Base-by-base conservation (phyloP, 768 basidiomycete genomes). In the Neoboletus brunneissimus region DNA sequence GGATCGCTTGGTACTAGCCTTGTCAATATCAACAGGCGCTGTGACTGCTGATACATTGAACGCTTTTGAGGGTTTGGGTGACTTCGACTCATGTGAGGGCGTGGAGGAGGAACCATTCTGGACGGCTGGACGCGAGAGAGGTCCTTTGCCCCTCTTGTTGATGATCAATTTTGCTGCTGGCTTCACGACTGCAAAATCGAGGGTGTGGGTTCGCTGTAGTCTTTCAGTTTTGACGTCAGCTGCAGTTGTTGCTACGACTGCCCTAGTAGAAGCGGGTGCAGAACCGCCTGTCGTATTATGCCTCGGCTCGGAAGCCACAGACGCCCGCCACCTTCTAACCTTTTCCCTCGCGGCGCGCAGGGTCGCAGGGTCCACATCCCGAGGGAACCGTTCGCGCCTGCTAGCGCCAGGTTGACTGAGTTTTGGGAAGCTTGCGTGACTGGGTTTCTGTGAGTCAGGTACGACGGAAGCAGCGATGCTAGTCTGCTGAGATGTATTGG, bases 131-230 rank as follows among this genome's bases (percentile, higher is more conserved):
- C 53, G 54, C 47, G 51, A 52, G 20, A 51, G 13, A 27, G 22
- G 51, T 25, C 55, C 49, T 37, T 53, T 66, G 15, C 34, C 54
- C 53, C 41, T 62, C 56, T 76, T 77, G 6, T 50, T 61, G 16
- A 58, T 37, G 20, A 62, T 48, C 16, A 47, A 64, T 43, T 62
- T 58, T 29, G 64, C 71, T 25, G 60, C 48, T 6, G 73, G 71
- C 55, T 82, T 82, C 42, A 76, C 68, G 22, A 81, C 80, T 8
- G 73, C 66, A 54, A 82, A 82, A 3, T 69, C 71, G 20, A 81
- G 69, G 1, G 78, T 69, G 22, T 57, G 56, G 15, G 41, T 60
- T 16, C 60, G 62, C 47, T 68, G 63, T 22, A 35, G 52, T 23
- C 13, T 43, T 41, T 53, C 41, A 27, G 66, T 50, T 35, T 65